Base-by-base conservation (phyloP, 2,329 filamentous ascomycete genomes). In the Lithohypha guttulata region DNA sequence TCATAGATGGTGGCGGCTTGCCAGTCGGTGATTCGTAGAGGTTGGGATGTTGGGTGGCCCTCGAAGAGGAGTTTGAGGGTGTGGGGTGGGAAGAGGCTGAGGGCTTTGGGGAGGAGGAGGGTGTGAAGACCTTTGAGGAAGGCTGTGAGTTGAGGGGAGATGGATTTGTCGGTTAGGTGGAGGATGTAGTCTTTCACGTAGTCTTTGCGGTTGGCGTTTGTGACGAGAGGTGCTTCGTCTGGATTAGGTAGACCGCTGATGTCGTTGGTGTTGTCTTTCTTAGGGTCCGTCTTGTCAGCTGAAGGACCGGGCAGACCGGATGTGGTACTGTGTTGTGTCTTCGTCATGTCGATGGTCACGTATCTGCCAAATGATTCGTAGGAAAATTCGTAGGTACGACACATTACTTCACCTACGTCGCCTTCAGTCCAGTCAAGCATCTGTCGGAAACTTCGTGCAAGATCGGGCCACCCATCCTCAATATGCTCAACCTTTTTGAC, bases 331-430 rank as follows among this genome's bases (percentile, higher is more conserved):
- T 13, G 14, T 13, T 59, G 44, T 7, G 57, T 52, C 45, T 64
- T 58, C 30, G 66, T 55, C 68, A 78, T 75, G 50, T 77, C 63
- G 21, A 77, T 60, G n/a, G 65, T 65, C 41, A 73, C 53, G 8
- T 65, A 62, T 14, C 62, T 54, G 3, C 73, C 76, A 46, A 71
- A 75, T 0, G 63, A 66, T 34, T 75, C 69, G 36, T 77, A 72
- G 17, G 82, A 86, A 57, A 94, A 96, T 51, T 85, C 83, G 56
- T 93, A 95, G 0, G 84, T 89, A 41, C 85, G 73, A 42, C 79
- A 71, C 57, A 93, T 93, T 2, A 93, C 59, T 48, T 94, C 85
- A 44, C 80, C 81, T 1, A 94, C 81, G 15, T 79, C 68, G 0
- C 84, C 84, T 36, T 91, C 81, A 32, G 80, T 71, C 84, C 84